phyloP scores from a whole-genome alignment of 441 rosid species.

The Mallotus repandus region DNA sequence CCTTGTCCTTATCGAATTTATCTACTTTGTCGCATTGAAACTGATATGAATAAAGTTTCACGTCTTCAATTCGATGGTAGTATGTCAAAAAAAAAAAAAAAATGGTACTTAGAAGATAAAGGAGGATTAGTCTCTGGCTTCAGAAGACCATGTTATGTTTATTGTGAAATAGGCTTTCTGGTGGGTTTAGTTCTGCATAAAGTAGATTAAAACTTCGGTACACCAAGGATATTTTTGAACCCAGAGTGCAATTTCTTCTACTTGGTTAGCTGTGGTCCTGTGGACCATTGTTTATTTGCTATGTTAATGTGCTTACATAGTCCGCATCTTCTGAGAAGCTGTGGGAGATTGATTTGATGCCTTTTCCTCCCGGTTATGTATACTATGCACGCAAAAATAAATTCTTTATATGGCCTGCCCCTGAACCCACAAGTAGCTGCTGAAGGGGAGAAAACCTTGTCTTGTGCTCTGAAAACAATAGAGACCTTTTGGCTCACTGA shows the following conservation, averaged over 20 bases:
- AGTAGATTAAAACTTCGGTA: too few relatives aligned
- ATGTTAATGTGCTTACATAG: background rate
- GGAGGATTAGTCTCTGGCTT: too few relatives aligned
- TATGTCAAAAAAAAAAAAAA: too few relatives aligned
- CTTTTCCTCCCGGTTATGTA: constrained; percentile 38
- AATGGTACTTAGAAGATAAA: too few relatives aligned
- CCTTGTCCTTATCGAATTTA: too few relatives aligned
- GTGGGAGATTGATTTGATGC: constrained; percentile 2
- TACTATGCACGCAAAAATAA: constrained; percentile 41
- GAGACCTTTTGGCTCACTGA: constrained; percentile 81
- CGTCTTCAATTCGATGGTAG: too few relatives aligned
- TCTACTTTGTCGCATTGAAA: too few relatives aligned
- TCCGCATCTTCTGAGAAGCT: background rate
- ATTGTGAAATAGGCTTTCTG: too few relatives aligned
- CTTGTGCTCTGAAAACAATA: constrained; percentile 47
- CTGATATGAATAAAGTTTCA: too few relatives aligned
- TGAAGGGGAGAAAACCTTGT: constrained; percentile 51
- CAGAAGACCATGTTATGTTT: too few relatives aligned
- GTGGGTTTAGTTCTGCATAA: too few relatives aligned
- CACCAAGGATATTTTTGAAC: background rate
- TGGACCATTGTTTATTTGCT: background rate
- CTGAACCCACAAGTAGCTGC: constrained; percentile 60
- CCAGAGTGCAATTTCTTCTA: background rate
- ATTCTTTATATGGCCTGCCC: constrained; percentile 49
- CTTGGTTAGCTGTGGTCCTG: background rate